phyloP scores from a whole-genome alignment of 345 rosid genomes.

The Citrus unshiu region DNA sequence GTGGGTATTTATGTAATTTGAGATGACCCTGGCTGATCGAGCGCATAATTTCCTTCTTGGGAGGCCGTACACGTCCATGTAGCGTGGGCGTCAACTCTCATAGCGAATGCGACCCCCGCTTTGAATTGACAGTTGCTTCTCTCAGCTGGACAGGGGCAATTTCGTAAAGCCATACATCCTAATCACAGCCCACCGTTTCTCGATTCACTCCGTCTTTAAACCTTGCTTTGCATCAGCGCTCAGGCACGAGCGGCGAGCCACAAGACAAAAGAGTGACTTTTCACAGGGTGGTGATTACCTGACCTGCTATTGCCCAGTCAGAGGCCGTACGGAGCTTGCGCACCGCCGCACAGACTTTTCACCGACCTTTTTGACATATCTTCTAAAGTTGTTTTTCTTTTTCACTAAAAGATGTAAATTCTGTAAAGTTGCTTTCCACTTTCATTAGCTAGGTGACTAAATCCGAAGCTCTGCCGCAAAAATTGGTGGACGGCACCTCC shows the following conservation, averaged over 20 bases:
- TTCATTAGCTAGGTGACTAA: conserved; percentile 5
- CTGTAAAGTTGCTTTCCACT: not conserved
- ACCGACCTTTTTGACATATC: not conserved
- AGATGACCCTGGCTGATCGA: not conserved
- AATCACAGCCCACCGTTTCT: not conserved
- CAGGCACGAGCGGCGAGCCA: not conserved
- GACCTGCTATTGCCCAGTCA: conserved; percentile 11
- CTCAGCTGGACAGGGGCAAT: not conserved
- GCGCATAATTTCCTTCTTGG: not conserved
- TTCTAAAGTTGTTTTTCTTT: too few species aligned
- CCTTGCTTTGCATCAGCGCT: not conserved
- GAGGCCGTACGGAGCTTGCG: not conserved
- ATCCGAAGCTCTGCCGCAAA: conserved; percentile 1
- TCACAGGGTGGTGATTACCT: not conserved
- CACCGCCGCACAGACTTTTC: not conserved
- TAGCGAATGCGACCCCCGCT: not conserved
- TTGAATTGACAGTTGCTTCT: not conserved
- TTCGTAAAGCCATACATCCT: not conserved
- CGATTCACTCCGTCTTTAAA: conserved; percentile 7
- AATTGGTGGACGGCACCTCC: too few species aligned
- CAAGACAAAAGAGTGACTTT: not conserved
- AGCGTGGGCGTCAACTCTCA: not conserved
- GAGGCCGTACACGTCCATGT: not conserved
- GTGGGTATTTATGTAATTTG: not conserved
- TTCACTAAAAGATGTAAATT: too few species aligned